These are phyloP conservation scores for Fusarium sp. DNA, from an alignment of 2,329 filamentous ascomycete species.

Conservation along the genomic window DNA sequence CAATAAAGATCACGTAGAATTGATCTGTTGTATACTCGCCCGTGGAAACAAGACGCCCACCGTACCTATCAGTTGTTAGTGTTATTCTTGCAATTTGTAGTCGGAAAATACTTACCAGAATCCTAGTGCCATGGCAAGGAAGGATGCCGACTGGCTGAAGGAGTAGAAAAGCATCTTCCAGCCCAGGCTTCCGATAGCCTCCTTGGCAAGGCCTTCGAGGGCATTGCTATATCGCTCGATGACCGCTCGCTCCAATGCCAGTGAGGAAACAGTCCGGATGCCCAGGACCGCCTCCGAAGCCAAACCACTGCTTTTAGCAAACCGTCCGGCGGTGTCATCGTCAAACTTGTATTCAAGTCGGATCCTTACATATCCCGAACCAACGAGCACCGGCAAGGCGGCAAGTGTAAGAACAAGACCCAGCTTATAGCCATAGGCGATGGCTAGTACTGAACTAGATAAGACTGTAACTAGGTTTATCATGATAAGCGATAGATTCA, in stretches of 20 bases:
- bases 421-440: conserved; percentile 63
- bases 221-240: conserved; percentile 51
- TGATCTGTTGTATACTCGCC: conserved; percentile 61
- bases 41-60: conserved; percentile 54
- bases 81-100: not conserved
- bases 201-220: conserved; percentile 49
- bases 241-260: conserved; percentile 60
- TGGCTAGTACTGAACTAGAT: conserved; percentile 58
- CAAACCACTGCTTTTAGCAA: conserved; percentile 59
- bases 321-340: conserved; percentile 57
- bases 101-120: conserved; percentile 50
- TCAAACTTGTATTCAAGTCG: conserved; percentile 62
- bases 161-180: conserved; percentile 58
- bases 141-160: conserved; percentile 55
- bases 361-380: conserved; percentile 61
- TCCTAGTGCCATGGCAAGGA: conserved; percentile 54
- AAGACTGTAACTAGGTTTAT: conserved; percentile 60
- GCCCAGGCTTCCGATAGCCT: conserved; percentile 48
- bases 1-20: conserved; percentile 65
- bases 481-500: conserved; percentile 62
- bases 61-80: conserved; percentile 48
- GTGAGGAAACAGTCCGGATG: conserved; percentile 62
- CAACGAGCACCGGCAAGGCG: conserved; percentile 59
- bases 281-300: conserved; percentile 63
- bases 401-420: conserved; percentile 61